These are phyloP conservation scores for Ichthyophthirius multifiliis DNA, from an alignment of 169 alveolate species.

Conservation along the genomic window DNA sequence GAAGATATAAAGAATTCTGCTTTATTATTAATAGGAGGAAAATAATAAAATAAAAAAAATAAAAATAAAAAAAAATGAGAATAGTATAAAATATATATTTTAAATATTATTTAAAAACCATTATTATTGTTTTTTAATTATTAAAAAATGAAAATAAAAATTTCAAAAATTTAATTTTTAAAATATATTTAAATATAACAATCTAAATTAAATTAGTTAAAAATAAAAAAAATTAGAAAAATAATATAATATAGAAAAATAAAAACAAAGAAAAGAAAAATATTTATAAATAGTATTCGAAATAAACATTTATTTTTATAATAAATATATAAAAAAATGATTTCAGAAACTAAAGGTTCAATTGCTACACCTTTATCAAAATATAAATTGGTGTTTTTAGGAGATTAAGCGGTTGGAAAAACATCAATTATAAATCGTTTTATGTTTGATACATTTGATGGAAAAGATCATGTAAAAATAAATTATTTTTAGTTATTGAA, in stretches of 20 bases:
- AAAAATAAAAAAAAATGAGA: background rate
- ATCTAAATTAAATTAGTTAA: background rate
- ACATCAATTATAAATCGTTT: conserved; percentile 55
- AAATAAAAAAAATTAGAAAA: background rate
- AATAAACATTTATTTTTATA: too few relatives aligned
- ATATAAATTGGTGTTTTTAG: conserved; percentile 61
- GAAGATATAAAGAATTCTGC: background rate
- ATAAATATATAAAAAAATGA: too few relatives aligned
- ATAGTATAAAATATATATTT: too few relatives aligned
- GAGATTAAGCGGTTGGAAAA: conserved; percentile 68
- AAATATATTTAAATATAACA: too few relatives aligned
- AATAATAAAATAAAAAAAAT: background rate
- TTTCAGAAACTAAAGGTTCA: conserved; percentile 40
- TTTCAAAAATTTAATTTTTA: too few relatives aligned
- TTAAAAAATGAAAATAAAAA: too few relatives aligned
- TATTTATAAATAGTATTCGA: background rate
- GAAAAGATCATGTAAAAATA: conserved; percentile 20
- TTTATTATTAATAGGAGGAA: background rate
- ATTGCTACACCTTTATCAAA: conserved; percentile 46
- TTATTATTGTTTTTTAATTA: too few relatives aligned
- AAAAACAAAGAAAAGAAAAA: background rate
- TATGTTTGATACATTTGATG: conserved; percentile 67
- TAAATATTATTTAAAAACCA: too few relatives aligned
- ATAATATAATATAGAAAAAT: background rate
- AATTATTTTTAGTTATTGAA: background rate